Evolutionary conservation across 148 eudicot species (phyloP).

Genomic region (Oxyria digyna): DNA sequence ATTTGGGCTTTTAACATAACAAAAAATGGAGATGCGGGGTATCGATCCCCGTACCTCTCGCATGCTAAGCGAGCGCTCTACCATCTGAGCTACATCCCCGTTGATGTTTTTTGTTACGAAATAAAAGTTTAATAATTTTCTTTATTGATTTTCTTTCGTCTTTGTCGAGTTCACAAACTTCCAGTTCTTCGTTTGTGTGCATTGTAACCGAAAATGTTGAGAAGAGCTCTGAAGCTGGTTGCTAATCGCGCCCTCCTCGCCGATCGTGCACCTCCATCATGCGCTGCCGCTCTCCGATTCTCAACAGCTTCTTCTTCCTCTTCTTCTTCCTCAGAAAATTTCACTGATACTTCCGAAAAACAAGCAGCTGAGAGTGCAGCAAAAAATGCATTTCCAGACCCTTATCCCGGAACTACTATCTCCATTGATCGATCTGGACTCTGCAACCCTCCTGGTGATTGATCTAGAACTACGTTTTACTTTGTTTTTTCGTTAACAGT

Average conservation of each 20-base stretch:
- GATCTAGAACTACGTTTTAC: background rate
- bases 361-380: constrained; percentile 23
- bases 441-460: constrained; percentile 45
- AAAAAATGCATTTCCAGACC: constrained; percentile 9
- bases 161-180: background rate
- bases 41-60: constrained; percentile 99
- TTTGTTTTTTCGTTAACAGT: background rate
- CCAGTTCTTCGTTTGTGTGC: background rate
- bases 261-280: constrained; percentile 10
- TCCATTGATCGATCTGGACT: constrained; percentile 80
- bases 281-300: constrained; percentile 13
- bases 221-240: constrained; percentile 29
- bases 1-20: too few species aligned
- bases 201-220: constrained; percentile 24
- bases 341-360: constrained; percentile 31
- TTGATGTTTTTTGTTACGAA: too few species aligned
- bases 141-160: background rate
- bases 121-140: too few species aligned
- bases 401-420: constrained; percentile 33
- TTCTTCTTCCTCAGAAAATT: constrained; percentile 16
- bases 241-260: constrained; percentile 14
- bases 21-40: constrained; percentile 98
- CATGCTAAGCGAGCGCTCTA: constrained; percentile 99
- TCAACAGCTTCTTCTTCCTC: constrained; percentile 23
- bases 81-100: constrained; percentile 99